These are phyloP conservation scores for Arabidopsis suecica DNA, from an alignment of 345 rosid species.

Conservation along the genomic window DNA sequence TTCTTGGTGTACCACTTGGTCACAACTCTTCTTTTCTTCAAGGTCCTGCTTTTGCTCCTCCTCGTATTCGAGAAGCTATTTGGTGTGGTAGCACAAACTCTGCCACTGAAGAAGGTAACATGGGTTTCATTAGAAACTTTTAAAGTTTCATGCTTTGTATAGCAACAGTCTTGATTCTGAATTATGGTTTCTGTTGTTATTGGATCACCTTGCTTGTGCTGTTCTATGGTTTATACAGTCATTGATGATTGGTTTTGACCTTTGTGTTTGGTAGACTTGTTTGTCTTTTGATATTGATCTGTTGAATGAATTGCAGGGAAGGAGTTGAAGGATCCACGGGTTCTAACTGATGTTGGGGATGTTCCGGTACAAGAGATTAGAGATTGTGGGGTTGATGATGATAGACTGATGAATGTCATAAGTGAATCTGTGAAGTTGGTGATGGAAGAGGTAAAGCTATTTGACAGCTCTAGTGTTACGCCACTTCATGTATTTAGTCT, in stretches of 20 bases:
- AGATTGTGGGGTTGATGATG: slow-evolving; percentile 96
- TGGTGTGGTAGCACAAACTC: slow-evolving; percentile 99
- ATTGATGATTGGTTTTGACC: background rate
- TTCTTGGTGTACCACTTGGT: slow-evolving; percentile 95
- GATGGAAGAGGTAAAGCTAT: slow-evolving; percentile 76
- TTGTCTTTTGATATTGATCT: background rate
- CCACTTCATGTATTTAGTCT: background rate
- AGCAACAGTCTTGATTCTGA: background rate
- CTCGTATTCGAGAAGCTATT: slow-evolving; percentile 95
- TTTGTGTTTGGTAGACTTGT: background rate
- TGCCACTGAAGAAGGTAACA: slow-evolving; percentile 85
- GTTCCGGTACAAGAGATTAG: slow-evolving; percentile 98
- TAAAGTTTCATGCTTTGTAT: slow-evolving; percentile 13
- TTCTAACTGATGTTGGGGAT: slow-evolving; percentile 95
- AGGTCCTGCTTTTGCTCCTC: slow-evolving; percentile 99
- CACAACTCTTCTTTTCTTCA: slow-evolving; percentile 99
- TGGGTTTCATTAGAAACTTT: background rate
- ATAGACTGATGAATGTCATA: slow-evolving; percentile 86
- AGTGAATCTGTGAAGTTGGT: slow-evolving; percentile 87
- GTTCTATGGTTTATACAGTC: background rate
- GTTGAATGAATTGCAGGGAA: slow-evolving; percentile 61
- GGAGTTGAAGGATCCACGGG: slow-evolving; percentile 85
- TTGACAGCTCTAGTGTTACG: background rate
- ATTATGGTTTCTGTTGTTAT: background rate
- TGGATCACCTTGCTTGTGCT: background rate